Conservation (phyloP, 2,329 filamentous ascomycete genomes). For the Neonectria faginata region DNA sequence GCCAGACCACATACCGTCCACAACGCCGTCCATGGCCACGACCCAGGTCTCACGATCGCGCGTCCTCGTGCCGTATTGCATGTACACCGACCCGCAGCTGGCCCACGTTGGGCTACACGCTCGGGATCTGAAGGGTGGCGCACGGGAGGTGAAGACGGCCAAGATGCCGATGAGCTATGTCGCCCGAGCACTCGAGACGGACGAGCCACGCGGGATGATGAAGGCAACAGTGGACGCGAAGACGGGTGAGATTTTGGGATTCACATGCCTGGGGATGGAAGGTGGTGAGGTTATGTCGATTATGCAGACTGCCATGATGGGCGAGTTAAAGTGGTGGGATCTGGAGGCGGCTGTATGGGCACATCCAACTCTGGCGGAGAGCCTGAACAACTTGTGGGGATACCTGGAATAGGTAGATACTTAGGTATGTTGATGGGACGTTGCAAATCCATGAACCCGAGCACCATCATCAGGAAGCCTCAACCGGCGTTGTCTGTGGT, state of each 20-base stretch:
- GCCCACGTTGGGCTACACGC: conserved; percentile 63
- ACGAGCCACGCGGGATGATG: conserved; percentile 64
- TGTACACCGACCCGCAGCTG: conserved; percentile 66
- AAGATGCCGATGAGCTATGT: conserved; percentile 65
- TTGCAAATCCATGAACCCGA: neutral
- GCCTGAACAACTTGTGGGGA: conserved; percentile 63
- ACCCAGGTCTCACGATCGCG: conserved; percentile 44
- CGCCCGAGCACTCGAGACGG: conserved; percentile 63
- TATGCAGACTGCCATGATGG: conserved; percentile 66
- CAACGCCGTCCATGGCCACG: conserved; percentile 44
- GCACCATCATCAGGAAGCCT: conserved; percentile 26
- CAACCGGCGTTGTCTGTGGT: conserved; percentile 25
- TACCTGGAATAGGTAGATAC: conserved; percentile 49
- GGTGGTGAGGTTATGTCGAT: conserved; percentile 66
- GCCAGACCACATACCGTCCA: conserved; percentile 38
- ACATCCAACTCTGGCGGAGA: conserved; percentile 63
- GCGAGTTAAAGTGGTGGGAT: conserved; percentile 57
- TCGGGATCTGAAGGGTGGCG: conserved; percentile 48
- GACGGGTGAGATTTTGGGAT: conserved; percentile 62
- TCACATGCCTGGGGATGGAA: conserved; percentile 63
- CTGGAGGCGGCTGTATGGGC: conserved; percentile 61
- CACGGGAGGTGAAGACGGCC: conserved; percentile 55
- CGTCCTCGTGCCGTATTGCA: conserved; percentile 58
- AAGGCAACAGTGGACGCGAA: conserved; percentile 63
- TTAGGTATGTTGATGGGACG: neutral